phyloP scores from a whole-genome alignment of 345 rosid species.

The Acer negundo region DNA sequence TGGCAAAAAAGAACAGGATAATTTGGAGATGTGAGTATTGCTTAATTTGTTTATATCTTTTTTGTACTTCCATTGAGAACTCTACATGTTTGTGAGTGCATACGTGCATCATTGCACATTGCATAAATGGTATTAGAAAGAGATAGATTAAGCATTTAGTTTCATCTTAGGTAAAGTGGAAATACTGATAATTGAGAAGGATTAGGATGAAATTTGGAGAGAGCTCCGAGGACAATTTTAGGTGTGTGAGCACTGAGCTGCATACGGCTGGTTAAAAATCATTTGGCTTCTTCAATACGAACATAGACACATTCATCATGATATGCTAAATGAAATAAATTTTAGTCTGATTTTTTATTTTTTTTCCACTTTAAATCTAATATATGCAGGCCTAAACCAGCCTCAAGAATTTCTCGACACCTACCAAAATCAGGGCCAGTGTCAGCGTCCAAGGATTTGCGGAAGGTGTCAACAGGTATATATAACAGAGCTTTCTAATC shows the following conservation, averaged over 20 bases:
- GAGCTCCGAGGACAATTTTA: not conserved
- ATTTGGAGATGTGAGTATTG: constrained; percentile 44
- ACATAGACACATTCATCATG: not conserved
- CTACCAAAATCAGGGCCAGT: constrained; percentile 34
- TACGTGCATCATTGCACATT: too few relatives aligned
- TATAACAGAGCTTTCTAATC: not conserved
- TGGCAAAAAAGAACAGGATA: constrained; percentile 29
- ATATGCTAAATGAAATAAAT: not conserved
- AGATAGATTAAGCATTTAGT: too few relatives aligned
- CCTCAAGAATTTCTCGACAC: constrained; percentile 26
- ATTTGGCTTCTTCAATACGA: not conserved
- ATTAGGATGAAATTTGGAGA: not conserved
- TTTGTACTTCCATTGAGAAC: not conserved
- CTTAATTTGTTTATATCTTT: not conserved
- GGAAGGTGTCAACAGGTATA: constrained; percentile 44
- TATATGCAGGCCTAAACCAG: constrained; percentile 31
- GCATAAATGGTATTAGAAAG: too few relatives aligned
- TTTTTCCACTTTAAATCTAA: not conserved
- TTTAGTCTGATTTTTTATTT: not conserved
- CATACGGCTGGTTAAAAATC: not conserved
- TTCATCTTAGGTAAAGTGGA: not conserved
- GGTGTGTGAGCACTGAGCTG: not conserved
- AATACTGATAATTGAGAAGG: not conserved
- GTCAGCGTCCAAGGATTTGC: constrained; percentile 19
- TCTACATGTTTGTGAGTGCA: not conserved